phyloP scores from a whole-genome alignment of 108 stramenopile species.

The Skeletonema costatum region DNA sequence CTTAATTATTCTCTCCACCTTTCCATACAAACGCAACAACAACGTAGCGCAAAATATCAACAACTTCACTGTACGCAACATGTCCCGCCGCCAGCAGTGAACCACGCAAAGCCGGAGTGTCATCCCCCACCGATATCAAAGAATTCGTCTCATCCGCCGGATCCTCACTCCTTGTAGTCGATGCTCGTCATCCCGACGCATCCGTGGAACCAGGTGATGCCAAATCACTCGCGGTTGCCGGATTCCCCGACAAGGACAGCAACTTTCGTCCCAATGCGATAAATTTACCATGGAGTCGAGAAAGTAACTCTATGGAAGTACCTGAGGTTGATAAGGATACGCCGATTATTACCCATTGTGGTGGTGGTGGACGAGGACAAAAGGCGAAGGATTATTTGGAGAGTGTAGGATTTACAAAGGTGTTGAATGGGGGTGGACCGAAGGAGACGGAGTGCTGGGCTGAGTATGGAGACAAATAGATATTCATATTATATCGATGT shows the following conservation, averaged over 20 bases:
- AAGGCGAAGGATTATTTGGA: constrained; percentile 85
- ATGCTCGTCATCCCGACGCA: constrained; percentile 80
- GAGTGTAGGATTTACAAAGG: constrained; percentile 81
- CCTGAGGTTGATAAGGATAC: constrained; percentile 68
- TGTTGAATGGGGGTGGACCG: constrained; percentile 89
- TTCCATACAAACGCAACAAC: neutral
- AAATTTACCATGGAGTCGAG: constrained; percentile 71
- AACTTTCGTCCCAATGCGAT: constrained; percentile 61
- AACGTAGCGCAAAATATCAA: neutral
- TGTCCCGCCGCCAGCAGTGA: neutral
- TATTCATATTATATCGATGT: neutral
- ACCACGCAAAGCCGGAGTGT: constrained; percentile 67
- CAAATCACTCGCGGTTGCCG: constrained; percentile 62
- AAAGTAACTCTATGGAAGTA: constrained; percentile 65
- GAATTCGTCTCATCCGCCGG: constrained; percentile 70
- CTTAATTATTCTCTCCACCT: neutral
- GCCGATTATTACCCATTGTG: constrained; percentile 90
- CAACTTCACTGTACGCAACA: neutral
- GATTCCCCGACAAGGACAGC: constrained; percentile 44
- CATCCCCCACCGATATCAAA: constrained; percentile 68
- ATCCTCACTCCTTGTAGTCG: constrained; percentile 69
- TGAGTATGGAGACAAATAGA: constrained; percentile 76
- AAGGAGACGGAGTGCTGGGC: constrained; percentile 88
- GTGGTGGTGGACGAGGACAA: constrained; percentile 86
- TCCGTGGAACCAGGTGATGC: constrained; percentile 77